Evolutionary conservation across 495 filamentous ascomycete genomes (phyloP).

Genomic region (Pseudoneurospora amorphoporcata): DNA sequence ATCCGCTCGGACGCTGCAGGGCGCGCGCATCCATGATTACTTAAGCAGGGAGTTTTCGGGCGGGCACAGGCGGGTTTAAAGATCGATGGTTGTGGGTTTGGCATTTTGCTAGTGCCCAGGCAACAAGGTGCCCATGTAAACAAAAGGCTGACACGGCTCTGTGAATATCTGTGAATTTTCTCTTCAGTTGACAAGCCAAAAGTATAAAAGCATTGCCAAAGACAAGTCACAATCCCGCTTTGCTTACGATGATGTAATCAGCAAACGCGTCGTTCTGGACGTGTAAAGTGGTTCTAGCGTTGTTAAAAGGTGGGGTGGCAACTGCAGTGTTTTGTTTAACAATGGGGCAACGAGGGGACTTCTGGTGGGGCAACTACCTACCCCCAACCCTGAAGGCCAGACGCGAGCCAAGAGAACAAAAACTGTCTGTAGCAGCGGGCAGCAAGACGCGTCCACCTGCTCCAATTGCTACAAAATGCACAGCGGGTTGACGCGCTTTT

Average conservation of each 20-base stretch:
- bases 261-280: not conserved
- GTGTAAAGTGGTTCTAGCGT: not conserved
- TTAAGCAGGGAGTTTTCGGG: not conserved
- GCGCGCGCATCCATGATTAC: not conserved
- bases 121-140: not conserved
- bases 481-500: not conserved
- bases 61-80: not conserved
- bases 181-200: not conserved
- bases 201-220: not conserved
- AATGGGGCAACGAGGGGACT: not conserved
- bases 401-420: not conserved
- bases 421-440: not conserved
- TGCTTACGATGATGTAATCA: not conserved
- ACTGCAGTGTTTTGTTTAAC: not conserved
- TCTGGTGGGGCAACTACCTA: not conserved
- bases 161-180: not conserved
- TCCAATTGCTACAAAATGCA: not conserved
- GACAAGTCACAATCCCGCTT: not conserved
- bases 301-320: not conserved
- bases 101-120: not conserved
- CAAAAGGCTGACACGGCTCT: not conserved
- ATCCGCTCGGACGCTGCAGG: not conserved
- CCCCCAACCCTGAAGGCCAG: not conserved
- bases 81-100: not conserved
- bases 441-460: not conserved